Conservation (phyloP, 2,329 filamentous ascomycete species). For the Raffaelea arxii region DNA sequence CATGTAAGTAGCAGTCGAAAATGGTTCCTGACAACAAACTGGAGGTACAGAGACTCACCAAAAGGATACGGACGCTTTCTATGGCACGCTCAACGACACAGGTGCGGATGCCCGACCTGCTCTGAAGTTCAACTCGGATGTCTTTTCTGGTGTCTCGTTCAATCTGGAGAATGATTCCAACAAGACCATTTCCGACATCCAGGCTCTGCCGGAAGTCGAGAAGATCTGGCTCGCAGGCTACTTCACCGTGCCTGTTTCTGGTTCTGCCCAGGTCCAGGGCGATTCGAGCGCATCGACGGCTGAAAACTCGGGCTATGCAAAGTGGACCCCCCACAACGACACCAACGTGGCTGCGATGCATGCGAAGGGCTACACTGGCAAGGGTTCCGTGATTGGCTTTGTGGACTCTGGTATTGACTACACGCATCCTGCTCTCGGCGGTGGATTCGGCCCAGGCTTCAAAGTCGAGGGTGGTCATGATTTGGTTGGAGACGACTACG, state of each 20-base stretch:
- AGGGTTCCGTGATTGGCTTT: slow-evolving; percentile 6
- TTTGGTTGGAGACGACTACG: slow-evolving; percentile 3
- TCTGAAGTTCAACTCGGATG: slow-evolving; percentile 7
- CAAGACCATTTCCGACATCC: slow-evolving; percentile 4
- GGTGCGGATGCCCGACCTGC: slow-evolving; percentile 5
- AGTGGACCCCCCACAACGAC: slow-evolving; percentile 2
- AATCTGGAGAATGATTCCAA: slow-evolving; percentile 4
- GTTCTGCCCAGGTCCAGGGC: too few relatives aligned
- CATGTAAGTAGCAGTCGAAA: background rate
- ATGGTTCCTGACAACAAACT: too few relatives aligned
- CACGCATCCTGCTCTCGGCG: slow-evolving; percentile 8
- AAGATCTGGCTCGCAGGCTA: slow-evolving; percentile 8
- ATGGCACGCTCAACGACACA: slow-evolving; percentile 1
- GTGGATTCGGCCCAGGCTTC: slow-evolving; percentile 7
- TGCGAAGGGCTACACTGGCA: slow-evolving; percentile 6
- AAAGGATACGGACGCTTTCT: slow-evolving; percentile 3
- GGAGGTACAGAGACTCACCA: background rate
- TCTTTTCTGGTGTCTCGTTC: slow-evolving; percentile 13
- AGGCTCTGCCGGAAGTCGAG: slow-evolving; percentile 10
- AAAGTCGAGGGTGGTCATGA: slow-evolving; percentile 9
- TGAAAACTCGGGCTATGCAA: background rate
- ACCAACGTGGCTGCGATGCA: slow-evolving; percentile 7
- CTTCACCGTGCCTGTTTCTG: slow-evolving; percentile 1
- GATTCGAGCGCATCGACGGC: background rate
- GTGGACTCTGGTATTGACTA: slow-evolving; percentile 8